These are phyloP conservation scores for Lanzia echinophila DNA, from an alignment of 2,329 filamentous ascomycete genomes.

Conservation along the genomic window DNA sequence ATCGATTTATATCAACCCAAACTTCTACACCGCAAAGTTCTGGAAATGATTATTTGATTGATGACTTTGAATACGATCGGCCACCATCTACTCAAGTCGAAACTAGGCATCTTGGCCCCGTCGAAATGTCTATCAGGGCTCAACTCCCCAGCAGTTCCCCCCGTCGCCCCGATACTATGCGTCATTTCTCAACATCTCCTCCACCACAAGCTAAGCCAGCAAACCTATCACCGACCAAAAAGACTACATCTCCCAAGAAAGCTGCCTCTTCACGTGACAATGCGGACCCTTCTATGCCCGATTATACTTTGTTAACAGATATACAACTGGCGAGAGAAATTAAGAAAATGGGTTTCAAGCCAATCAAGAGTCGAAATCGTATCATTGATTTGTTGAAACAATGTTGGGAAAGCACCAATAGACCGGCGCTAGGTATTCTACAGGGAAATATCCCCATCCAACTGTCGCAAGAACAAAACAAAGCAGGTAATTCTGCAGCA, in stretches of 20 bases:
- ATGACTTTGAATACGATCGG: conserved; percentile 9
- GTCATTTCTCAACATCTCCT: background rate
- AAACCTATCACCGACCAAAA: conserved; percentile 8
- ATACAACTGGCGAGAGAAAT: conserved; percentile 56
- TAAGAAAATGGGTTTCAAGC: conserved; percentile 63
- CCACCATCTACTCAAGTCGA: conserved; percentile 8
- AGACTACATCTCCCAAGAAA: conserved; percentile 2
- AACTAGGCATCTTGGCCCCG: conserved; percentile 5
- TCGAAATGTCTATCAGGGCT: conserved; percentile 15
- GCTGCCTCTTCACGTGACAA: background rate
- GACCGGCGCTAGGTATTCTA: conserved; percentile 22
- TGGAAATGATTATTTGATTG: conserved; percentile 20
- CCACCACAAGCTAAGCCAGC: background rate
- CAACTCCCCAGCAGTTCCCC: conserved; percentile 15
- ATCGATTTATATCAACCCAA: conserved; percentile 2
- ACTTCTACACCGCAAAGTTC: background rate
- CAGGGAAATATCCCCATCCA: conserved; percentile 19
- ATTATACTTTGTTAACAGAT: conserved; percentile 56
- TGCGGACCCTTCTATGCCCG: conserved; percentile 35
- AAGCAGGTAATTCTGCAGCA: conserved; percentile 3
- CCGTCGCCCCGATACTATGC: background rate
- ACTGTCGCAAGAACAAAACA: background rate
- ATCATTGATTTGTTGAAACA: conserved; percentile 65
- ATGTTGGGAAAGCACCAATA: conserved; percentile 60
- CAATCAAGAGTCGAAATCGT: conserved; percentile 57